A percentile compares a stretch with the other conserved stretches of the same genome.
Conservation (phyloP, 2,329 filamentous ascomycete genomes). For the Calonectria ilicicola region DNA sequence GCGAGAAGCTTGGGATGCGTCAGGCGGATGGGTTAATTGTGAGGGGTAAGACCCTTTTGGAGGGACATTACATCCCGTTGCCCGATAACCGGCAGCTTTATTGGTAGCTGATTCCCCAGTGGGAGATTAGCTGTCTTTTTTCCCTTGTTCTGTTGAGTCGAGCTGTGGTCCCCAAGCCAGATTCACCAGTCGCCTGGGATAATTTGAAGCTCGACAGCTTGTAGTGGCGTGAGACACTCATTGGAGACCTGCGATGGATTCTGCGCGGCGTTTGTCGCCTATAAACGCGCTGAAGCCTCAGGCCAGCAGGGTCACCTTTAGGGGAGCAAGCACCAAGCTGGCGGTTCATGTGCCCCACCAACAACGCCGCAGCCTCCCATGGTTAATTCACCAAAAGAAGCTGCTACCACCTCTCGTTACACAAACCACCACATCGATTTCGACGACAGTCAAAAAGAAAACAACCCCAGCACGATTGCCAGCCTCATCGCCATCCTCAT, state of each 20-base stretch:
- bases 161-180: not conserved
- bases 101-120: constrained; percentile 6
- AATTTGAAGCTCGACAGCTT: not conserved
- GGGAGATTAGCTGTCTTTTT: not conserved
- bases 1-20: constrained; percentile 22
- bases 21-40: constrained; percentile 30
- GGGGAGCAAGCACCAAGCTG: not conserved
- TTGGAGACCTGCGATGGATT: constrained; percentile 9
- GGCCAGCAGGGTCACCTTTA: constrained; percentile 24
- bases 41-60: constrained; percentile 33
- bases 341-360: constrained; percentile 13
- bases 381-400: constrained; percentile 5
- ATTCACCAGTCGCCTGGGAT: not conserved
- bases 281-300: constrained; percentile 41
- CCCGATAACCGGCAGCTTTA: constrained; percentile 13
- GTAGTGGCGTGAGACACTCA: not conserved
- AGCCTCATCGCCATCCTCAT: not conserved
- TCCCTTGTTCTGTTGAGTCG: not conserved
- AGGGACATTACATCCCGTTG: constrained; percentile 25
- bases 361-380: constrained; percentile 12
- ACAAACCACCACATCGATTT: constrained; percentile 31
- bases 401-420: not conserved
- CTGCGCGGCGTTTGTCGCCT: constrained; percentile 39
- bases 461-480: not conserved
- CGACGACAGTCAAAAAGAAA: constrained; percentile 5